Evolutionary conservation across 2,329 filamentous ascomycete species (phyloP), one percentile per base, ranked within the genome.

Genomic region (Aspergillus quadrilineatus): DNA sequence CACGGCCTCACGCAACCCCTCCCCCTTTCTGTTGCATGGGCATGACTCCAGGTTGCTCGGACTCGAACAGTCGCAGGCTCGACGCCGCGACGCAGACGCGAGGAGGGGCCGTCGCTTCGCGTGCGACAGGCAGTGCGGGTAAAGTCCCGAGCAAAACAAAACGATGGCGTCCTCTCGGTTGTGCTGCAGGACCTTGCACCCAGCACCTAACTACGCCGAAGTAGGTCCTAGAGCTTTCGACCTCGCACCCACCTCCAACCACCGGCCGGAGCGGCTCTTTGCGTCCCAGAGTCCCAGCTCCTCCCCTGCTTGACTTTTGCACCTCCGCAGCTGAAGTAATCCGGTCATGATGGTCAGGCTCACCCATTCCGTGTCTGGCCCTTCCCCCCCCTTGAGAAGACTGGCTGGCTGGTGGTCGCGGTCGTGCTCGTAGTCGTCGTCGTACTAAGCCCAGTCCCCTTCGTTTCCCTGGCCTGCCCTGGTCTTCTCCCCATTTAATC

Each of bases 251-350:
- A 37, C 42, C 50, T 47, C 50, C 50, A 47, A 53, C 50, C 50
- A 46, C 50, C 50, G 39, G 50, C 32, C 32, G 8, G 39, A 53
- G 50, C 50, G 22, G 42, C 50, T 49, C 52, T 54, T 51, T 28
- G 29, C 34, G 34, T 53, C 39, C 51, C 51, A 47, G 52, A 41
- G 10, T 22, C 45, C 34, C 10, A 12, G 34, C 10, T n/a, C 28
- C 52, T 48, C 28, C 32, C 50, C 41, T 46, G 50, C 15, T 52
- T 52, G 29, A 45, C 48, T 43, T 48, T 41, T 28, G 15, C 12
- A 46, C 42, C 34, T 46, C 84, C 82, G 50, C 85, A 84, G 67
- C 85, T 79, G 60, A 83, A 81, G 48, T 77, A 79, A 63, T 83
- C 80, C 48, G 28, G 30, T 57, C 45, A 53, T 50, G 36, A 57